Conservation (phyloP, 305 asterid genomes). For the Solanum hybrid region DNA sequence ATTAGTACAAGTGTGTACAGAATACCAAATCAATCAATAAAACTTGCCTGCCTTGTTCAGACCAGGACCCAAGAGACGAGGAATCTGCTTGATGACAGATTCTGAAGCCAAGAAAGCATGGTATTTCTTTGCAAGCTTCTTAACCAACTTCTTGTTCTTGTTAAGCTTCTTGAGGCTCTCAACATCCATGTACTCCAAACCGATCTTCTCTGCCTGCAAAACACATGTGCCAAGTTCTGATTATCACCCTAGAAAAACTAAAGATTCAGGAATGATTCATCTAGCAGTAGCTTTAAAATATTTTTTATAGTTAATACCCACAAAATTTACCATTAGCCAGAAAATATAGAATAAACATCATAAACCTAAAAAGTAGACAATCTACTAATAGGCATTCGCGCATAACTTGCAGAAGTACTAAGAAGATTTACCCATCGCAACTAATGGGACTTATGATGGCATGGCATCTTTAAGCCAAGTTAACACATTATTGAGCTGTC, state of each 20-base stretch:
- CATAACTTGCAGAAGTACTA: not conserved
- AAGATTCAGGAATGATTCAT: too few relatives aligned
- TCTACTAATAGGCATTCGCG: not conserved
- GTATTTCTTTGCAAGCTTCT: constrained; percentile 65
- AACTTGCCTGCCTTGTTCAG: constrained; percentile 74
- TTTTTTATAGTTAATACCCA: not conserved
- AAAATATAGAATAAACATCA: not conserved
- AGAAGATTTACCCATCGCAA: not conserved
- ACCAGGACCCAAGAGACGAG: constrained; percentile 72
- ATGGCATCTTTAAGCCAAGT: not conserved
- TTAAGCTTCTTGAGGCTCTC: constrained; percentile 61
- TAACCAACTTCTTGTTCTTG: constrained; percentile 65
- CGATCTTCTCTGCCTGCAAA: constrained; percentile 54
- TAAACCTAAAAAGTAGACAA: not conserved
- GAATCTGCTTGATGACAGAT: constrained; percentile 70
- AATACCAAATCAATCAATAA: not conserved
- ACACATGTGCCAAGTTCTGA: not conserved
- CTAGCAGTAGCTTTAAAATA: not conserved
- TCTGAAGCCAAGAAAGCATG: constrained; percentile 72
- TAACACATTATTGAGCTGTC: not conserved
- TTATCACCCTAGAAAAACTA: not conserved
- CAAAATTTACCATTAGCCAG: not conserved
- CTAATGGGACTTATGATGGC: not conserved
- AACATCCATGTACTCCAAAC: constrained; percentile 64
- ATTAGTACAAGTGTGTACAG: not conserved